Conservation (phyloP, 805 yeast genomes). For the Suhomyces prunicola region DNA sequence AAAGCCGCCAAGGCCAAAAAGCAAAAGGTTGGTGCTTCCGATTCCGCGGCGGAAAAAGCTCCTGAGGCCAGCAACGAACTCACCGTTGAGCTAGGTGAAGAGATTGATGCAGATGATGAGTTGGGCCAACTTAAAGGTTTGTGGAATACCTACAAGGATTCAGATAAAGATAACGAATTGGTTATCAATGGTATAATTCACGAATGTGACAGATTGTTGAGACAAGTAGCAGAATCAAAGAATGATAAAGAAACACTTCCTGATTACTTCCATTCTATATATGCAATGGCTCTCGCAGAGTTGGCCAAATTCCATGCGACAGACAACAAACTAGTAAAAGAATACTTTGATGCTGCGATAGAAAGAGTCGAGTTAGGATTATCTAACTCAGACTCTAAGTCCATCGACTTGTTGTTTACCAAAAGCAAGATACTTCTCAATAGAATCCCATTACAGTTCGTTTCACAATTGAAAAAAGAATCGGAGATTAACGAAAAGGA, state of each 20-base stretch:
- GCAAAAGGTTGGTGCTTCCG: constrained; percentile 13
- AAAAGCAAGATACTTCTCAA: constrained; percentile 54
- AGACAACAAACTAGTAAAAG: constrained; percentile 45
- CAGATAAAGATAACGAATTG: constrained; percentile 60
- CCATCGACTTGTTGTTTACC: constrained; percentile 48
- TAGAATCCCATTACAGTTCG: constrained; percentile 56
- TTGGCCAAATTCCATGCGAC: constrained; percentile 54
- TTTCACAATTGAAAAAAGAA: constrained; percentile 47
- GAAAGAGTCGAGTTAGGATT: constrained; percentile 67
- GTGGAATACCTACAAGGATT: constrained; percentile 58
- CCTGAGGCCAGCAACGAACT: constrained; percentile 24
- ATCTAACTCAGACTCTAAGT: constrained; percentile 45
- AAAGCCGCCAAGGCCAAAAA: constrained; percentile 28
- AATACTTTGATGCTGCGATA: constrained; percentile 65
- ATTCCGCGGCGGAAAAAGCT: constrained; percentile 5
- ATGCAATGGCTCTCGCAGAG: constrained; percentile 68
- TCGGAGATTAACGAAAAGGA: constrained; percentile 27
- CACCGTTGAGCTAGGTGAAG: constrained; percentile 65
- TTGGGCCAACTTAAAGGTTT: constrained; percentile 71
- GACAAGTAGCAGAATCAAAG: constrained; percentile 31
- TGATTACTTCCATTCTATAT: constrained; percentile 65
- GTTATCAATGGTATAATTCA: constrained; percentile 83
- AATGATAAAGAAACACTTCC: constrained; percentile 20
- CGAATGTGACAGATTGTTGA: constrained; percentile 79
- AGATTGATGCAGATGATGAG: constrained; percentile 73